Evolutionary conservation across 1,139 yeast genomes (phyloP).

Genomic region (Kodamaea arcana): DNA sequence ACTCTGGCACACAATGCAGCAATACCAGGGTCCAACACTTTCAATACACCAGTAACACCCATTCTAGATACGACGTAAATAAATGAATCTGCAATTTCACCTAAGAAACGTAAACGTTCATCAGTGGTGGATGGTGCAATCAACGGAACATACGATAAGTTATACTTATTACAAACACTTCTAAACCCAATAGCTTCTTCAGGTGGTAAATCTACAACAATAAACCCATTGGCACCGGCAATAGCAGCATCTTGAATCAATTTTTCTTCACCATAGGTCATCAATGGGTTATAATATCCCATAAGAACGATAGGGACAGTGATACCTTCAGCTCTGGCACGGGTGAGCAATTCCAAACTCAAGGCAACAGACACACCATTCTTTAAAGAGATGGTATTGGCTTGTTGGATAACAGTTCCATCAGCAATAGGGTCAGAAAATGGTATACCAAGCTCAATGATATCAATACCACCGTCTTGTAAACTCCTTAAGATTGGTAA

Average conservation of each 20-base stretch:
- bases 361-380: conserved; percentile 74
- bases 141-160: conserved; percentile 82
- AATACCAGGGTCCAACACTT: conserved; percentile 60
- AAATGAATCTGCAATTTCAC: conserved; percentile 88
- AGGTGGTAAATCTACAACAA: conserved; percentile 94
- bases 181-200: conserved; percentile 93
- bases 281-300: conserved; percentile 97
- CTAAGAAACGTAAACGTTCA: conserved; percentile 72
- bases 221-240: conserved; percentile 94
- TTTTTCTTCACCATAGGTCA: conserved; percentile 84
- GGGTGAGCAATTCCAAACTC: conserved; percentile 64
- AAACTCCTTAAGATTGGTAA: conserved; percentile 80
- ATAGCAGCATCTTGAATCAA: conserved; percentile 70
- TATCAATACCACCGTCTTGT: conserved; percentile 93
- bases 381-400: conserved; percentile 72
- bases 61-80: conserved; percentile 93
- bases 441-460: conserved; percentile 93
- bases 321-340: conserved; percentile 81
- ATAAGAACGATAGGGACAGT: conserved; percentile 84
- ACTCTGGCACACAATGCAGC: conserved; percentile 71
- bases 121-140: conserved; percentile 97
- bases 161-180: conserved; percentile 60
- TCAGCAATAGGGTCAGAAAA: conserved; percentile 99
- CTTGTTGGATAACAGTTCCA: conserved; percentile 92
- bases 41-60: conserved; percentile 94